Evolutionary conservation across 768 basidiomycete species (phyloP).

Genomic region (Lactarius hatsudake): DNA sequence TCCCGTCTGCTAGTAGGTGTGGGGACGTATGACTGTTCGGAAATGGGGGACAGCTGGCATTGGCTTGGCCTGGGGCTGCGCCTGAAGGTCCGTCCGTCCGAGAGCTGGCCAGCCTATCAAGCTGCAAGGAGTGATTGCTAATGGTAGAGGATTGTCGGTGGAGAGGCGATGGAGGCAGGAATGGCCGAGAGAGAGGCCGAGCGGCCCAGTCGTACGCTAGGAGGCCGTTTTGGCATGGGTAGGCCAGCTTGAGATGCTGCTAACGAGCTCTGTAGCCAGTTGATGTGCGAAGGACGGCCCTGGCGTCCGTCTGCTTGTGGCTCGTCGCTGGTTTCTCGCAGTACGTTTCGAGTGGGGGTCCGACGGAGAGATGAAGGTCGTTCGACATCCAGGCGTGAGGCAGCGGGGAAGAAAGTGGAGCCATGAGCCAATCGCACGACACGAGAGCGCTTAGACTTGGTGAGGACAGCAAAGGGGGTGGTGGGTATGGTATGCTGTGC

Average conservation of each 20-base stretch:
- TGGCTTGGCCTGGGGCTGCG: conserved; percentile 33
- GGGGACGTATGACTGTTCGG: conserved; percentile 61
- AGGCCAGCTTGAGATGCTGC: conserved; percentile 4
- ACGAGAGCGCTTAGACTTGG: conserved; percentile 11
- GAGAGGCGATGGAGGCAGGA: conserved; percentile 30
- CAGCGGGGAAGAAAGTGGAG: conserved; percentile 26
- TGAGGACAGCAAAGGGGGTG: conserved; percentile 7
- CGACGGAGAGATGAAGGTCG: conserved; percentile 19
- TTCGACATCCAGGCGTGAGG: conserved; percentile 21
- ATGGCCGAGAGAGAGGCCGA: conserved; percentile 26
- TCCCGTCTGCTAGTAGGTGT: conserved; percentile 40
- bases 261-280: conserved; percentile 22
- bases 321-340: conserved; percentile 12
- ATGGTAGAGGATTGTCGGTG: conserved; percentile 32
- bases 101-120: conserved; percentile 31
- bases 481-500: conserved; percentile 8
- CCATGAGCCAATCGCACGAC: conserved; percentile 22
- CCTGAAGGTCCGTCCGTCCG: conserved; percentile 29
- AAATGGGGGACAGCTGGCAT: conserved; percentile 57
- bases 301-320: conserved; percentile 12
- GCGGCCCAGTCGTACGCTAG: conserved; percentile 22
- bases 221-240: conserved; percentile 20
- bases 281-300: conserved; percentile 25
- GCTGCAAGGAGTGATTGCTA: conserved; percentile 45
- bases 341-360: conserved; percentile 7